Conservation (phyloP, 371 early-diverging fungal species). For the Mucor mucedo region DNA sequence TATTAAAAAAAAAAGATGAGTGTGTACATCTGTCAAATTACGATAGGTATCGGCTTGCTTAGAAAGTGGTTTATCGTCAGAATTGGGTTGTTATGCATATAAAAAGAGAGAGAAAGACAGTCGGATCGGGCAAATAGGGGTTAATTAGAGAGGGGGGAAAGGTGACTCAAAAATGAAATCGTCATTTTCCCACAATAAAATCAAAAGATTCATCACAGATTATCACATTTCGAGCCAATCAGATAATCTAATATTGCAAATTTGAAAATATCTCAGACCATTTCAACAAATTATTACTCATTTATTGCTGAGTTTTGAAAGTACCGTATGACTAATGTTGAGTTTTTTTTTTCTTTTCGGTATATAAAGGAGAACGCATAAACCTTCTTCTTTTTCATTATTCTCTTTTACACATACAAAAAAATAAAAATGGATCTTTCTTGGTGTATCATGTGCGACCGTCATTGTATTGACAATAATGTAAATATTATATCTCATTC, state of each 20-base stretch:
- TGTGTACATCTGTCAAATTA: too few species aligned
- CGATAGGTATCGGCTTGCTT: too few species aligned
- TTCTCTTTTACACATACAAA: not conserved
- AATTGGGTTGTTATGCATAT: too few species aligned
- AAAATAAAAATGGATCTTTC: constrained; percentile 36
- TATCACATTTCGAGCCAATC: constrained; percentile 14
- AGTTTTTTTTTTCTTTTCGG: constrained; percentile 1
- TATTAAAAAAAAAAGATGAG: too few species aligned
- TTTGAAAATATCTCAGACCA: constrained; percentile 1
- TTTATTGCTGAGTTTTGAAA: not conserved
- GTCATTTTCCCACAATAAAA: constrained; percentile 5
- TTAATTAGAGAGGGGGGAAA: not conserved
- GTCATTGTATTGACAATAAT: constrained; percentile 29
- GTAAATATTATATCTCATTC: constrained; percentile 9
- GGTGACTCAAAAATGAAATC: constrained; percentile 7
- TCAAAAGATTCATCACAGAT: constrained; percentile 4
- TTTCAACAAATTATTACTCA: constrained; percentile 11
- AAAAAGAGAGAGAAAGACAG: not conserved
- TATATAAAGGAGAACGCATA: constrained; percentile 6
- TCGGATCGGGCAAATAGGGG: constrained; percentile 14
- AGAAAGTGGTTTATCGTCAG: not conserved
- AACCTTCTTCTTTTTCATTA: not conserved
- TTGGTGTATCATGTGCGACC: constrained; percentile 46
- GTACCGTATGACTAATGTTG: constrained; percentile 20
- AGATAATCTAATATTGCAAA: constrained; percentile 1